These are phyloP conservation scores for Scytalidium lignicola DNA, from an alignment of 2,329 filamentous ascomycete species.

Conservation along the genomic window DNA sequence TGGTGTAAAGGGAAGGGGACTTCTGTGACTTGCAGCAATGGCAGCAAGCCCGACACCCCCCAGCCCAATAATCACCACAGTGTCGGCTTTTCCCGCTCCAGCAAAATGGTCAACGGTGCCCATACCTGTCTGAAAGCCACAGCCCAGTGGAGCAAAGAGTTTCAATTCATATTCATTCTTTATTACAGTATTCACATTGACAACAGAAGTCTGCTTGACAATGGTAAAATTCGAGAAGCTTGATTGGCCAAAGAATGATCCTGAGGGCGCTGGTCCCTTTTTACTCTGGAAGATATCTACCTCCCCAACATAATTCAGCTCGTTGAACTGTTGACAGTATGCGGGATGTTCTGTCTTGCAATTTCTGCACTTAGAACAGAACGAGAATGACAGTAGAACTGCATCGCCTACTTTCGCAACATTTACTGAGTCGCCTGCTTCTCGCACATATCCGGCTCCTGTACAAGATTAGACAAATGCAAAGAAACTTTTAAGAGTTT, in stretches of 20 bases:
- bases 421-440: conserved; percentile 9
- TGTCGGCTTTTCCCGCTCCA: conserved; percentile 10
- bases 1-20: neutral
- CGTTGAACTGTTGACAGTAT: conserved; percentile 16
- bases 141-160: conserved; percentile 26
- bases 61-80: conserved; percentile 27
- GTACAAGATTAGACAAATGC: no score
- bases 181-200: conserved; percentile 18
- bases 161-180: conserved; percentile 17
- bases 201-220: conserved; percentile 23
- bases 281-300: no score
- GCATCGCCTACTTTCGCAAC: conserved; percentile 13
- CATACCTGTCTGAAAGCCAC: conserved; percentile 27
- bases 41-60: conserved; percentile 29
- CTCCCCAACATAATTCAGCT: no score
- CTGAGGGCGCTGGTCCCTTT: no score
- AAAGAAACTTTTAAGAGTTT: no score
- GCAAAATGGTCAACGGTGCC: conserved; percentile 23
- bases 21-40: conserved; percentile 22
- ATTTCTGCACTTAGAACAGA: conserved; percentile 25
- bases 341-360: conserved; percentile 24
- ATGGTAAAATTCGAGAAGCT: conserved; percentile 28
- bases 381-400: conserved; percentile 29
- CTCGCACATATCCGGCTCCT: conserved; percentile 12
- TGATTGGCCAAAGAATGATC: conserved; percentile 36